These are phyloP conservation scores for Aureobasidium sp. DNA, from an alignment of 2,329 filamentous ascomycete genomes.

Conservation along the genomic window DNA sequence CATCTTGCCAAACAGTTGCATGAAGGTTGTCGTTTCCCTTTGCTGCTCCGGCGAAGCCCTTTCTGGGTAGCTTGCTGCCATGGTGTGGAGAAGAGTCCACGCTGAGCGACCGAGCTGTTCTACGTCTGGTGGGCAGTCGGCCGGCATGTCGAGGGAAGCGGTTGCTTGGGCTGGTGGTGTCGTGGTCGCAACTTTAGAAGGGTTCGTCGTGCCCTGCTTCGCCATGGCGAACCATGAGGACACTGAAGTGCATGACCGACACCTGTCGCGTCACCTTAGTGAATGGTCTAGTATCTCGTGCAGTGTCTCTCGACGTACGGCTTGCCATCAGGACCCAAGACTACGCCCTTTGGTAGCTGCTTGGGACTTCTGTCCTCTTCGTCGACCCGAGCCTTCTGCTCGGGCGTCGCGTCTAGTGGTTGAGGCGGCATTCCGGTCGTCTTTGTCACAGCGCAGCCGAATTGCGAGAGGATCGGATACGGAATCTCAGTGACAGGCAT, in stretches of 20 bases:
- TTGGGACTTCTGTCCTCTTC: slow-evolving; percentile 33
- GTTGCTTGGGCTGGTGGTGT: slow-evolving; percentile 23
- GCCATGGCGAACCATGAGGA: slow-evolving; percentile 52
- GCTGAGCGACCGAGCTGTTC: slow-evolving; percentile 76
- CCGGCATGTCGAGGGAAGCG: slow-evolving; percentile 13
- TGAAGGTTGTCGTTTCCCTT: slow-evolving; percentile 65
- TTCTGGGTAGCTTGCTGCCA: slow-evolving; percentile 78
- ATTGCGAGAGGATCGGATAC: slow-evolving; percentile 31
- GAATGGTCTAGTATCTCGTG: neutral
- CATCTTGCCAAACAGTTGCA: slow-evolving; percentile 70
- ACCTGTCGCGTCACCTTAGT: slow-evolving; percentile 38
- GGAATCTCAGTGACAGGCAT: slow-evolving; percentile 29
- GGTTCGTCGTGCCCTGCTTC: slow-evolving; percentile 32
- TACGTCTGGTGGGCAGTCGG: slow-evolving; percentile 46
- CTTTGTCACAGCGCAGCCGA: slow-evolving; percentile 29
- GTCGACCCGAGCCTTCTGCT: slow-evolving; percentile 18
- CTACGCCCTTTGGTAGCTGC: slow-evolving; percentile 59
- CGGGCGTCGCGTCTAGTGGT: slow-evolving; percentile 25
- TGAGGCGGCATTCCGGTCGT: slow-evolving; percentile 30
- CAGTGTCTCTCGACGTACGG: slow-evolving; percentile 49
- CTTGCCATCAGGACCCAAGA: slow-evolving; percentile 73
- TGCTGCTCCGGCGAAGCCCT: slow-evolving; percentile 61
- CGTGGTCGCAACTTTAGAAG: slow-evolving; percentile 25
- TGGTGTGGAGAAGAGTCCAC: slow-evolving; percentile 89
- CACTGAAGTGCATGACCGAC: slow-evolving; percentile 59